These are phyloP conservation scores for Fusarium falciforme DNA, from an alignment of 2,329 filamentous ascomycete genomes.

Conservation along the genomic window DNA sequence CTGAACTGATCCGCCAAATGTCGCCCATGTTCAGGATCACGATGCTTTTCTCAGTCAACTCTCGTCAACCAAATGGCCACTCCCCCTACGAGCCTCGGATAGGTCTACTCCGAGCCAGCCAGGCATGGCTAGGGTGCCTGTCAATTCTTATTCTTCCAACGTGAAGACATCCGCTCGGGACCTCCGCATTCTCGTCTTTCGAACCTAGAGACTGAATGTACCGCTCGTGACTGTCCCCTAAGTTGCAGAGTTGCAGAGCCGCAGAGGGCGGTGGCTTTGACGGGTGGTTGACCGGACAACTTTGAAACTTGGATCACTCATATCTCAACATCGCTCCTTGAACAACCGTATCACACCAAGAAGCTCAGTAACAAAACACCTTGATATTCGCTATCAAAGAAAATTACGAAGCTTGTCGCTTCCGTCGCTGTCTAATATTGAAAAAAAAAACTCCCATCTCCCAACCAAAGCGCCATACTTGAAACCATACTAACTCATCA, in stretches of 20 bases:
- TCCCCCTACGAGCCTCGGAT: neutral
- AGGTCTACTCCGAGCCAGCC: rapidly evolving
- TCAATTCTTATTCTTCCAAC: neutral
- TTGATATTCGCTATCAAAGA: neutral
- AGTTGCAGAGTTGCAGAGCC: neutral
- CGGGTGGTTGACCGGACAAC: neutral
- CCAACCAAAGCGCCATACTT: conserved; percentile 19
- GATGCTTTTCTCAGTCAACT: neutral
- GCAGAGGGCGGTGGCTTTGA: neutral
- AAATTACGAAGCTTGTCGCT: conserved; percentile 1
- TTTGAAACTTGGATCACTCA: neutral
- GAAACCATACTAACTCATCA: neutral
- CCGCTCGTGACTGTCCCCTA: neutral
- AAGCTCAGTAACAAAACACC: neutral
- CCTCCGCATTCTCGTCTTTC: neutral
- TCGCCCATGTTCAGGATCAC: neutral
- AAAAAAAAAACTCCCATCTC: conserved; percentile 8
- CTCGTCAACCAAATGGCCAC: neutral
- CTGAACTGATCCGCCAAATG: neutral
- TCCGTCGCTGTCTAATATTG: conserved; percentile 26
- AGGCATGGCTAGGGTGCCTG: neutral
- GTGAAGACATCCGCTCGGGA: neutral
- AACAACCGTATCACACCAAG: neutral
- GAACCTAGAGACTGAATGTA: neutral
- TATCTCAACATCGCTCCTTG: neutral